These are phyloP conservation scores for Rubus idaeus DNA, from an alignment of 306 rosid species.

Conservation along the genomic window DNA sequence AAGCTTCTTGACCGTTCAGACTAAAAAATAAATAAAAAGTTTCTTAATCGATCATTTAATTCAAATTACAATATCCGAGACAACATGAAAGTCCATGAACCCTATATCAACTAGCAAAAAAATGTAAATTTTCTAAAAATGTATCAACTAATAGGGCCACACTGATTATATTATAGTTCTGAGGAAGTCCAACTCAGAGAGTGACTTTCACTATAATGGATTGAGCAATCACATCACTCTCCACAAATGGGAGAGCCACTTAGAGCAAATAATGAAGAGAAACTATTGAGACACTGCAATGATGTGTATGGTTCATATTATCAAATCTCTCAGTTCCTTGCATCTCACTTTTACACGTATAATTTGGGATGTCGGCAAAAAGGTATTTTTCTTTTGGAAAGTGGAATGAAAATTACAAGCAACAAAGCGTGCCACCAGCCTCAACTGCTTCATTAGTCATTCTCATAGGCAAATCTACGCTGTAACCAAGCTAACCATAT, in stretches of 20 bases:
- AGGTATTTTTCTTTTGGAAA: neutral
- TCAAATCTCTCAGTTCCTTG: conserved; percentile 16
- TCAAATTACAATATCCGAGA: neutral
- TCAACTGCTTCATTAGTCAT: conserved; percentile 19
- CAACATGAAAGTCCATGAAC: neutral
- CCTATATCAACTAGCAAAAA: neutral
- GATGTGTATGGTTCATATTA: conserved; percentile 27
- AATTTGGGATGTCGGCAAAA: conserved; percentile 5
- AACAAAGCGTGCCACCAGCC: conserved; percentile 14
- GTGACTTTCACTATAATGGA: conserved; percentile 28
- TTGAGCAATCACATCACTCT: conserved; percentile 25
- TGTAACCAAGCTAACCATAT: conserved; percentile 31
- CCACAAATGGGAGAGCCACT: conserved; percentile 37
- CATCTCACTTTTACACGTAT: conserved; percentile 32
- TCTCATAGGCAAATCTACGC: conserved; percentile 24
- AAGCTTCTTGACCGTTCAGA: neutral
- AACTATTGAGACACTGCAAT: conserved; percentile 22
- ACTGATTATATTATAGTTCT: neutral
- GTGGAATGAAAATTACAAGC: conserved; percentile 21
- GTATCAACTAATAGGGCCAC: neutral
- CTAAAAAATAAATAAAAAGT: neutral
- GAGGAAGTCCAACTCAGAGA: conserved; percentile 13
- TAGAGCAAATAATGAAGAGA: conserved; percentile 37
- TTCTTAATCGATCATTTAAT: conserved; percentile 23
- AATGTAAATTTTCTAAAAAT: neutral